Conservation (phyloP, 139 green algal genomes). For the Trebouxia sp. region DNA sequence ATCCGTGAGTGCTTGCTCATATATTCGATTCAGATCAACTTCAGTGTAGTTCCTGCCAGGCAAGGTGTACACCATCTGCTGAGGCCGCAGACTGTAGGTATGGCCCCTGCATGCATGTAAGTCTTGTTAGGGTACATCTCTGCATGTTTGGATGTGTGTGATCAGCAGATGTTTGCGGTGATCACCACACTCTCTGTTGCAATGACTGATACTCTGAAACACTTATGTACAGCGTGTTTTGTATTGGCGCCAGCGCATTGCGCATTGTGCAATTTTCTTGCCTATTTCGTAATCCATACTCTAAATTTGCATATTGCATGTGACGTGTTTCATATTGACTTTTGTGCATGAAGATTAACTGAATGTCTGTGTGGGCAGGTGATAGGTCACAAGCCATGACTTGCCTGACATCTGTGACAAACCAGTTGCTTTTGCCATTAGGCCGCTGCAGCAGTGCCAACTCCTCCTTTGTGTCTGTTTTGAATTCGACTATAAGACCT, state of each 20-base stretch:
- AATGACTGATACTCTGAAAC: too few species aligned
- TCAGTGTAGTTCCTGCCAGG: conserved; percentile 42
- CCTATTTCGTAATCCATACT: too few species aligned
- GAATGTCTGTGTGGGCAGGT: background rate
- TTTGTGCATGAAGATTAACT: background rate
- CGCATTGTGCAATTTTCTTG: too few species aligned
- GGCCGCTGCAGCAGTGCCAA: conserved; percentile 47
- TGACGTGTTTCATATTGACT: too few species aligned
- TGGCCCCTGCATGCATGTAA: conserved; percentile 41
- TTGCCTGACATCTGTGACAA: conserved; percentile 47
- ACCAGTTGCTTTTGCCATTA: conserved; percentile 67
- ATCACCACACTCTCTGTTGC: too few species aligned
- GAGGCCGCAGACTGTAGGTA: conserved; percentile 38
- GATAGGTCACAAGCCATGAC: background rate
- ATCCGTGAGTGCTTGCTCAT: conserved; percentile 25
- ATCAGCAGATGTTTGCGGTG: background rate
- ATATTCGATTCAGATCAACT: conserved; percentile 39
- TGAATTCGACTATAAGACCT: conserved; percentile 51
- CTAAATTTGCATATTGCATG: too few species aligned
- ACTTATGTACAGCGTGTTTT: too few species aligned
- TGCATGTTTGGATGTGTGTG: background rate
- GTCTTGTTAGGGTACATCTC: too few species aligned
- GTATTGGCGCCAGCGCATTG: too few species aligned
- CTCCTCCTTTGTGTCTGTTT: conserved; percentile 37
- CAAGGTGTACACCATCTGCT: conserved; percentile 47